Evolutionary conservation across 2,329 filamentous ascomycete species (phyloP), one percentile per base, ranked within the genome.

Genomic region (Lachnum nothofagi): DNA sequence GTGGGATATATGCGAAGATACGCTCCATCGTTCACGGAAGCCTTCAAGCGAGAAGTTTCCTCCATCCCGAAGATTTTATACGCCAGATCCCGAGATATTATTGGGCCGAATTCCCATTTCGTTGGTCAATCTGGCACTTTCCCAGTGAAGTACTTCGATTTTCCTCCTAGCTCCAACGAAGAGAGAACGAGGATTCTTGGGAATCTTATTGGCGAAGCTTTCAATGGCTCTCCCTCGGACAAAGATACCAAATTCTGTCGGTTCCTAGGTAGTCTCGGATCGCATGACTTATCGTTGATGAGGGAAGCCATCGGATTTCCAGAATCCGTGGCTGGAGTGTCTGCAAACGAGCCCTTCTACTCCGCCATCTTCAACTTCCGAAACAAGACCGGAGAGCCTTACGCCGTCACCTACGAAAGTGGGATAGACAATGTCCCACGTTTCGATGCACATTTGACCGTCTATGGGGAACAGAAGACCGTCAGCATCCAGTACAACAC

Each of bases 1-100:
- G 77, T 85, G 0, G 79, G 79, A 2, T 80, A 78, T 47, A 81
- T 80, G 70, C 68, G 81, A 17, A 71, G 80, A n/a, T 82, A 82
- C 57, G 79, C 81, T 0, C 65, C 74, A 0, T 70, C 72, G 0
- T 82, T 82, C 53, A 69, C 77, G 20, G 72, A 76, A 0, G 71
- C 83, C 34, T 67, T 72, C 50, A 62, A 67, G 6, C n/a, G n/a
- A n/a, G 80, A 84, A 53, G 66, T 84, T 0, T 72, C 67, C 0
- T 64, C 62, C 0, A 71, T 82, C 25, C 71, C 69, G 0, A 69
- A 72, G 41, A 76, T 85, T 10, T 64, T 72, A 17, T 83, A 84
- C 55, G 80, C 75, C 0, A 67, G 79, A 1, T 70, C 75, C 1
- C 55, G 67, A 59, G 67, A 77, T 60, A 76, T 82, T 53, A 72